Percentiles rank a stretch among this genome's conserved stretches.
phyloP scores from a whole-genome alignment of 2,329 filamentous ascomycete genomes.

The Remersonia thermophila region DNA sequence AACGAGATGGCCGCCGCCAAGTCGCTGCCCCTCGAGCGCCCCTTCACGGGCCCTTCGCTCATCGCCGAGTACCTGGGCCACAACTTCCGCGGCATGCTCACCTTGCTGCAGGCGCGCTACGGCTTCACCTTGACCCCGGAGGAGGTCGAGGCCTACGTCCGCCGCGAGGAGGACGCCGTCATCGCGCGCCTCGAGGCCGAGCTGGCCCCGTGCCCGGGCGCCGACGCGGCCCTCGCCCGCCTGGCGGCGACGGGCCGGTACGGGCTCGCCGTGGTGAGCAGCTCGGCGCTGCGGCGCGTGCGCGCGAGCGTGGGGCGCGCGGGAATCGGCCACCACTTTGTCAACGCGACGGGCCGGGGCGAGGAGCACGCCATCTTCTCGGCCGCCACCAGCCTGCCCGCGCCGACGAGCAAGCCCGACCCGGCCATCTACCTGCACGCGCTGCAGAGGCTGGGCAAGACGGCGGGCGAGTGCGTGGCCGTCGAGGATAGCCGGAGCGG shows the following conservation, averaged over 20 bases:
- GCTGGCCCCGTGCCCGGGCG: constrained; percentile 56
- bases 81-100: constrained; percentile 89
- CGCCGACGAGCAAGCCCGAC: constrained; percentile 82
- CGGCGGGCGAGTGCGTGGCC: constrained; percentile 59
- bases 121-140: constrained; percentile 55
- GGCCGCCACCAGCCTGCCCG: constrained; percentile 64
- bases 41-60: constrained; percentile 67
- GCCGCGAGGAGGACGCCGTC: constrained; percentile 68
- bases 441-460: constrained; percentile 59
- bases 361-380: constrained; percentile 47
- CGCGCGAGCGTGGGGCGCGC: constrained; percentile 68
- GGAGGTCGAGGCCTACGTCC: constrained; percentile 64
- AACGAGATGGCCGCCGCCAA: constrained; percentile 69
- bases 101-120: constrained; percentile 62
- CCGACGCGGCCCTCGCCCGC: constrained; percentile 53
- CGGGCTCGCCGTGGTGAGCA: constrained; percentile 67
- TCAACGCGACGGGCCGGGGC: constrained; percentile 29
- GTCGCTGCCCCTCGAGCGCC: constrained; percentile 40
- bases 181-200: constrained; percentile 64
- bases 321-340: constrained; percentile 68
- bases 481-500: constrained; percentile 86
- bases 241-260: constrained; percentile 52
- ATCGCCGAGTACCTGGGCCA: constrained; percentile 83
- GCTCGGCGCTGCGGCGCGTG: constrained; percentile 66
- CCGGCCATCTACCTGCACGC: constrained; percentile 78